A percentile compares a stretch with the other conserved stretches of the same genome.
phyloP scores from a whole-genome alignment of 257 asterid genomes.

The Cordia subcordata region DNA sequence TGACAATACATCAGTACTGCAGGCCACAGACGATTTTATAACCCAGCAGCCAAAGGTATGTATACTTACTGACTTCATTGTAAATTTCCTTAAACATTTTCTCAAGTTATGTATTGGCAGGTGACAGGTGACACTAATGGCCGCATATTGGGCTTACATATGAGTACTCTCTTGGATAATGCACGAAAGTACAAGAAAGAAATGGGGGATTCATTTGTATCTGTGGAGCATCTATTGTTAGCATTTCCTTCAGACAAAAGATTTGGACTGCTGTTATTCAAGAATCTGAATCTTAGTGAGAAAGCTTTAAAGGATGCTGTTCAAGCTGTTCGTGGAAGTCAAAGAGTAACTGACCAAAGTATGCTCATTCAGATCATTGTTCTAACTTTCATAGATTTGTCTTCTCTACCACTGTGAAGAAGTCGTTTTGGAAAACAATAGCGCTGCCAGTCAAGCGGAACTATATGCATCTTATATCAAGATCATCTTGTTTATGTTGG shows the following conservation, averaged over 20 bases:
- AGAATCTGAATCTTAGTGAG: constrained; percentile 57
- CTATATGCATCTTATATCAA: neutral
- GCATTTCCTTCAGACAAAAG: constrained; percentile 70
- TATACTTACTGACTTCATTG: constrained; percentile 12
- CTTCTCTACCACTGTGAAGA: neutral
- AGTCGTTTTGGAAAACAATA: too few species aligned
- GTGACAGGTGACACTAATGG: constrained; percentile 69
- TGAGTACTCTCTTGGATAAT: constrained; percentile 61
- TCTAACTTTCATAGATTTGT: constrained; percentile 10
- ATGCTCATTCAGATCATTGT: constrained; percentile 16
- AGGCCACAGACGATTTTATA: constrained; percentile 63
- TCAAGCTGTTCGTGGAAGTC: constrained; percentile 83
- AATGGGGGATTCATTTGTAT: constrained; percentile 84
- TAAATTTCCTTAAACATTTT: neutral
- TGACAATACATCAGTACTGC: constrained; percentile 74
- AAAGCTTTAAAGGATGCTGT: constrained; percentile 80
- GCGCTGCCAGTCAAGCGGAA: neutral
- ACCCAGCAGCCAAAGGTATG: constrained; percentile 59
- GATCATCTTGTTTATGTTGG: too few species aligned
- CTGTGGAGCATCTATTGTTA: constrained; percentile 88
- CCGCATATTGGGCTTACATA: constrained; percentile 69
- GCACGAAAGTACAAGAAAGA: constrained; percentile 62
- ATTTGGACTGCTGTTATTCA: constrained; percentile 68
- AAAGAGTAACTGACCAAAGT: constrained; percentile 88
- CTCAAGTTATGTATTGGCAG: constrained; percentile 34